Percentiles rank a stretch among this genome's conserved stretches.
Evolutionary conservation across 768 basidiomycete genomes (phyloP).

Genomic region (Pleurotus djamor): DNA sequence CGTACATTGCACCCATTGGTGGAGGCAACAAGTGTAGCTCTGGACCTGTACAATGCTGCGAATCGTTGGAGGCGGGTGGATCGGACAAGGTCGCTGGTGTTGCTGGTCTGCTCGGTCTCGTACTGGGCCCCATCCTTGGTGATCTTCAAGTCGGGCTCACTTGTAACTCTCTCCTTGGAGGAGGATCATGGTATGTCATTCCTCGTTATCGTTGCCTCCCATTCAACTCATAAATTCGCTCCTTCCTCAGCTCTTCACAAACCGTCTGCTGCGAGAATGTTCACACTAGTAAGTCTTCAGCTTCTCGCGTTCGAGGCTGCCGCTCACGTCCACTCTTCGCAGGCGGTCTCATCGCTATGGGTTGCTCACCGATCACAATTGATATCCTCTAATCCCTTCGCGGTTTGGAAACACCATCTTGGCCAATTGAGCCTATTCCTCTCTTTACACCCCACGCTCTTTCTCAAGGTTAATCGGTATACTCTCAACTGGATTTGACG

Average conservation of each 20-base stretch:
- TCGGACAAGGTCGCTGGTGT: background rate
- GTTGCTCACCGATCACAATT: conserved; percentile 1
- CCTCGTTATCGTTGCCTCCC: background rate
- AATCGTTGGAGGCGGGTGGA: background rate
- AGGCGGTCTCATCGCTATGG: conserved; percentile 4
- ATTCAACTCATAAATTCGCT: background rate
- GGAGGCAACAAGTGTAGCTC: background rate
- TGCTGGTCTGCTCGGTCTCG: background rate
- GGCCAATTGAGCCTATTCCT: background rate
- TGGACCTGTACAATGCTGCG: conserved; percentile 4
- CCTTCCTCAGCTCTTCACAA: background rate
- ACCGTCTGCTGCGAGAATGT: conserved; percentile 6
- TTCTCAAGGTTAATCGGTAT: background rate
- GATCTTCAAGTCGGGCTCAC: conserved; percentile 2
- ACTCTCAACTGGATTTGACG: background rate
- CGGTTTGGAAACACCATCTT: background rate
- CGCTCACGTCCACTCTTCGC: background rate
- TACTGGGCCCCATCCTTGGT: background rate
- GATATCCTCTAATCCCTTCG: background rate
- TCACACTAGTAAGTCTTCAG: background rate
- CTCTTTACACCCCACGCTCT: background rate
- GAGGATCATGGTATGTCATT: background rate
- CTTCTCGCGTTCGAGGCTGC: no score
- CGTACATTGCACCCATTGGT: background rate
- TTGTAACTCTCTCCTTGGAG: conserved; percentile 1